These are phyloP conservation scores for Colletotrichum liaoningense DNA, from an alignment of 2,329 filamentous ascomycete genomes.

Conservation along the genomic window DNA sequence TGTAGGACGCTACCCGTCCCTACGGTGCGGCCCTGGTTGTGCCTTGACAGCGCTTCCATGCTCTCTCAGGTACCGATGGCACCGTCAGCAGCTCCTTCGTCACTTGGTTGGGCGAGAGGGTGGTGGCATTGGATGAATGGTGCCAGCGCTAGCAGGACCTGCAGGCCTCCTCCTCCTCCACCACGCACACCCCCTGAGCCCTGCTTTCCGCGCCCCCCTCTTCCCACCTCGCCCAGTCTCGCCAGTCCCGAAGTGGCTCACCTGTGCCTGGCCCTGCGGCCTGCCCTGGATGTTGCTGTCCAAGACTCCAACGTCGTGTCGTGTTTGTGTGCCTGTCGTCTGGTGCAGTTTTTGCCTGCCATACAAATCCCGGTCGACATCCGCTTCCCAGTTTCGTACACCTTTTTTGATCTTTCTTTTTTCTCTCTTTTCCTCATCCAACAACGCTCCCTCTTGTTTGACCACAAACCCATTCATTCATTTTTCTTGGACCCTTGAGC, in stretches of 20 bases:
- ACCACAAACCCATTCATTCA: constrained; percentile 32
- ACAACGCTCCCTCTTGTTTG: constrained; percentile 35
- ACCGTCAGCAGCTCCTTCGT: neutral
- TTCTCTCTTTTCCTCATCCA: constrained; percentile 20
- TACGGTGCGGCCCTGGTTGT: neutral
- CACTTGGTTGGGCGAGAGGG: neutral
- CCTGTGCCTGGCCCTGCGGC: constrained; percentile 1
- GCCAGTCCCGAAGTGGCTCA: constrained; percentile 31
- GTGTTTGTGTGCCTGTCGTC: neutral
- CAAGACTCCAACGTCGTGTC: neutral
- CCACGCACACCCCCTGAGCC: neutral
- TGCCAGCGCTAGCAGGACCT: constrained; percentile 10
- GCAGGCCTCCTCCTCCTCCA: constrained; percentile 5
- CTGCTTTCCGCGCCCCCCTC: neutral
- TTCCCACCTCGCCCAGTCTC: constrained; percentile 27
- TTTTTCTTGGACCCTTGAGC: constrained; percentile 33
- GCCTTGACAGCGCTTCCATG: neutral
- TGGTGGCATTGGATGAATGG: neutral
- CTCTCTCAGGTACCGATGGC: constrained; percentile 16
- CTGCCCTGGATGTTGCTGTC: neutral
- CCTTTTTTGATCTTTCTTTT: neutral
- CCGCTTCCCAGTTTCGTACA: constrained; percentile 15
- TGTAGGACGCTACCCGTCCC: constrained; percentile 2
- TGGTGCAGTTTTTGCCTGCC: constrained; percentile 11
- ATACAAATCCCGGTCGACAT: constrained; percentile 34